phyloP scores from a whole-genome alignment of 2,329 filamentous ascomycete species.

The Colletotrichum acutatum region DNA sequence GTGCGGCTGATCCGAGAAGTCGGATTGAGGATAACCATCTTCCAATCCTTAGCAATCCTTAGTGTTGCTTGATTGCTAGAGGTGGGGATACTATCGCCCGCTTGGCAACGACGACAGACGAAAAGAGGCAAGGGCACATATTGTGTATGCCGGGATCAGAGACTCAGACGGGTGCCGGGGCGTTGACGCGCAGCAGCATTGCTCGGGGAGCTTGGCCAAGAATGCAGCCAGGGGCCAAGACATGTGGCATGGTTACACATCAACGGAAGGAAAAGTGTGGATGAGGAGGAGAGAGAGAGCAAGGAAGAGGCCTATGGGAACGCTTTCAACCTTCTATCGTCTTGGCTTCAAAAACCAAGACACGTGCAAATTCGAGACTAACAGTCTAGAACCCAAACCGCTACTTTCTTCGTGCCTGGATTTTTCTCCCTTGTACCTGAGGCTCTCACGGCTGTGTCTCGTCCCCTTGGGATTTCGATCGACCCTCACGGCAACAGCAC shows the following conservation, averaged over 20 bases:
- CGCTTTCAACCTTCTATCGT: too few relatives aligned
- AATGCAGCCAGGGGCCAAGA: constrained; percentile 17
- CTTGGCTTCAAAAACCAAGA: too few relatives aligned
- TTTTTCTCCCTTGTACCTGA: neutral
- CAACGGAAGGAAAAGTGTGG: constrained; percentile 1
- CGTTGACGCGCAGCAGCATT: constrained; percentile 12
- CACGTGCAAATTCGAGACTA: neutral
- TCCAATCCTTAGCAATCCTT: neutral
- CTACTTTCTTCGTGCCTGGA: neutral
- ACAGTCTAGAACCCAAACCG: neutral
- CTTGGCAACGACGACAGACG: neutral
- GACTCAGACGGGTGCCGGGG: neutral
- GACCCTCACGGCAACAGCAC: neutral
- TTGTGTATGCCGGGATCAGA: neutral
- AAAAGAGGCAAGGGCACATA: neutral
- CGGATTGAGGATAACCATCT: neutral
- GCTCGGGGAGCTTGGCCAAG: neutral
- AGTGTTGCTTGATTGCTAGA: neutral
- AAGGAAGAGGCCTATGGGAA: neutral
- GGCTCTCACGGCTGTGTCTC: neutral
- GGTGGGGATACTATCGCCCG: neutral
- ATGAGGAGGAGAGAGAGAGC: neutral
- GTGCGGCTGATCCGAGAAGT: neutral
- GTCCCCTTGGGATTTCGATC: too few relatives aligned
- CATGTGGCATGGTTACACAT: constrained; percentile 18